These are phyloP conservation scores for Conticribra weissflogii DNA, from an alignment of 108 stramenopile species.

Conservation along the genomic window DNA sequence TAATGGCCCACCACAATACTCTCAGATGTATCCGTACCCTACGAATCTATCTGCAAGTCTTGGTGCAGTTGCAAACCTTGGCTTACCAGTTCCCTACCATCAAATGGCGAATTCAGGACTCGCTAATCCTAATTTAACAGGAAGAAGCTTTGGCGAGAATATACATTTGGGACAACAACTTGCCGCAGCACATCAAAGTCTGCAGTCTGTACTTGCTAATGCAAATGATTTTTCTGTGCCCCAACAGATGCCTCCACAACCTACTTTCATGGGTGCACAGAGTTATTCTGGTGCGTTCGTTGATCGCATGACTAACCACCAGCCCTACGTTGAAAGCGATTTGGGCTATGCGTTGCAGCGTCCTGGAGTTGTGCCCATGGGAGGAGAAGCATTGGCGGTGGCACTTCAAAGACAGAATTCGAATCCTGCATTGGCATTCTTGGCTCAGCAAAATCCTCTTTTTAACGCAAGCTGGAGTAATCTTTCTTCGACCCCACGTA, in stretches of 20 bases:
- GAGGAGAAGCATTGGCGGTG: conserved; percentile 10
- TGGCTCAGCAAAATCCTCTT: conserved; percentile 27
- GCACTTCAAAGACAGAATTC: conserved; percentile 39
- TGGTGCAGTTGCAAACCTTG: conserved; percentile 11
- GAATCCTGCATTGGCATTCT: conserved; percentile 12
- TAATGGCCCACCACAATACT: conserved; percentile 6
- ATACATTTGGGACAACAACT: conserved; percentile 38
- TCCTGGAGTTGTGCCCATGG: conserved; percentile 78
- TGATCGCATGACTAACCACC: conserved; percentile 48
- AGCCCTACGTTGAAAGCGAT: conserved; percentile 58
- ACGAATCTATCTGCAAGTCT: conserved; percentile 36
- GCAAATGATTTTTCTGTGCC: conserved; percentile 13
- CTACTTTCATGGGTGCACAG: conserved; percentile 51
- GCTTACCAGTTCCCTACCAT: conserved; percentile 20
- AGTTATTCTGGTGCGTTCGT: conserved; percentile 54
- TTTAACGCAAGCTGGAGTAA: conserved; percentile 26
- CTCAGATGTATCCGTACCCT: conserved; percentile 11
- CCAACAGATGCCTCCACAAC: conserved; percentile 27
- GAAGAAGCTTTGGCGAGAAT: conserved; percentile 43
- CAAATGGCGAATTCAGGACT: conserved; percentile 17
- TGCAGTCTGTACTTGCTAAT: conserved; percentile 22
- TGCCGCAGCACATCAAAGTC: conserved; percentile 27
- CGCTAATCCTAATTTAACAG: conserved; percentile 3
- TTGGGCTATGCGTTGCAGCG: conserved; percentile 79
- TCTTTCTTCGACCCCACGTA: conserved; percentile 22